Evolutionary conservation across 192 early-diverging fungal species (phyloP).

Genomic region (Linnemannia exigua): DNA sequence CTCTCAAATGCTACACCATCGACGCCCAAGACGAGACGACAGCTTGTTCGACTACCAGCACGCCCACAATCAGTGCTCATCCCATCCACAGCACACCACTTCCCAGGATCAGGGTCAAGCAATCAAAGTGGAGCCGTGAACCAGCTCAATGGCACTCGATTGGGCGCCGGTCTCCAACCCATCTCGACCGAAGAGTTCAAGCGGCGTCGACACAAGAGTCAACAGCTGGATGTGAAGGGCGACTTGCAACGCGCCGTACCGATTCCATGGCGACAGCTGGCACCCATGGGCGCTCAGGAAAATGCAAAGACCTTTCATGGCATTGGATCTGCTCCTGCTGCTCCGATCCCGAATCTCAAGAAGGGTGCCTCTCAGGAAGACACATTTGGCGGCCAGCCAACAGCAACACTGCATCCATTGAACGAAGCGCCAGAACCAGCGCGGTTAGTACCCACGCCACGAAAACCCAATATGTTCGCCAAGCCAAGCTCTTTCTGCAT

Average conservation of each 20-base stretch:
- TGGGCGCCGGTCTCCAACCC: neutral
- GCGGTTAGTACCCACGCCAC: neutral
- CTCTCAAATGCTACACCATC: slow-evolving; percentile 32
- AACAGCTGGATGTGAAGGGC: slow-evolving; percentile 17
- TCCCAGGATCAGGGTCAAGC: neutral
- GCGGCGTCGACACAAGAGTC: slow-evolving; percentile 32
- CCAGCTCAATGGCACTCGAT: neutral
- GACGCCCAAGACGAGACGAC: slow-evolving; percentile 15
- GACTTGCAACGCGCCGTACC: neutral
- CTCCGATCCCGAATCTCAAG: neutral
- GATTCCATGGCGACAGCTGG: slow-evolving; percentile 30
- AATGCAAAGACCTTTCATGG: slow-evolving; percentile 49
- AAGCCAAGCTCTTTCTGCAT: neutral
- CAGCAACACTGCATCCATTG: neutral
- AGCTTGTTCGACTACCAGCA: slow-evolving; percentile 35
- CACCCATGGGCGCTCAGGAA: slow-evolving; percentile 25
- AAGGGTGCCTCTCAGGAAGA: neutral
- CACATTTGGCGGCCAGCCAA: neutral
- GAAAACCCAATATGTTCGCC: neutral
- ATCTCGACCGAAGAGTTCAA: neutral
- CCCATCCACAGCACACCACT: slow-evolving; percentile 9
- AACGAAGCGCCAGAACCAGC: neutral
- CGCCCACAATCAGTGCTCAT: slow-evolving; percentile 42
- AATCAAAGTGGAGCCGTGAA: neutral
- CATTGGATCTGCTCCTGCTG: slow-evolving; percentile 6